Evolutionary conservation across 2,329 filamentous ascomycete species (phyloP).

Genomic region (Neonectria sp.): DNA sequence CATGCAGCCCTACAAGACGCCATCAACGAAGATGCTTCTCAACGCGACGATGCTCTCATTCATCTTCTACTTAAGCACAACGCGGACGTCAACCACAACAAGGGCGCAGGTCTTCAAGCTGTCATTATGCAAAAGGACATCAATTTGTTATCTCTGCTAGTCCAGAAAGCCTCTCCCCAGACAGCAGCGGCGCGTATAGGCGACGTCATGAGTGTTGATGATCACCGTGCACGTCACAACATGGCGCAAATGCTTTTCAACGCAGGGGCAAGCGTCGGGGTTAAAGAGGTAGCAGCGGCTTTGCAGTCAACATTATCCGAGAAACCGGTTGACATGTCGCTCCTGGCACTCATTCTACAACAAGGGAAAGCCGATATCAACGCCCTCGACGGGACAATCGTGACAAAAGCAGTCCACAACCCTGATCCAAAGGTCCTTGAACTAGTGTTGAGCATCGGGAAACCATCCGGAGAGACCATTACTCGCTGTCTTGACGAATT

Average conservation of each 20-base stretch:
- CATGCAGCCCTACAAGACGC: slow-evolving; percentile 67
- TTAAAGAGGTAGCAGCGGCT: slow-evolving; percentile 59
- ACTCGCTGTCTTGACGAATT: slow-evolving; percentile 60
- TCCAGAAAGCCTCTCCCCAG: slow-evolving; percentile 62
- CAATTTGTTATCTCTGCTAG: slow-evolving; percentile 60
- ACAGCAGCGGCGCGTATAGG: slow-evolving; percentile 64
- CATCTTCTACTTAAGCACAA: slow-evolving; percentile 66
- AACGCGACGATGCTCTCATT: slow-evolving; percentile 67
- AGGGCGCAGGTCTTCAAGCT: slow-evolving; percentile 63
- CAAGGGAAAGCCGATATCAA: slow-evolving; percentile 70
- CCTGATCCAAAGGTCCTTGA: slow-evolving; percentile 65
- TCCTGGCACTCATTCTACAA: slow-evolving; percentile 65
- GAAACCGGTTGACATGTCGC: slow-evolving; percentile 64
- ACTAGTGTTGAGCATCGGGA: slow-evolving; percentile 62
- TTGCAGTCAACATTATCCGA: slow-evolving; percentile 60
- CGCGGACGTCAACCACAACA: slow-evolving; percentile 69
- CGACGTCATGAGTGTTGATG: slow-evolving; percentile 62
- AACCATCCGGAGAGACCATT: slow-evolving; percentile 61
- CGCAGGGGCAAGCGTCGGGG: slow-evolving; percentile 61
- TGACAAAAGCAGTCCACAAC: slow-evolving; percentile 59
- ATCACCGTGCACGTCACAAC: slow-evolving; percentile 60
- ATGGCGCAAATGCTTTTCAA: slow-evolving; percentile 64
- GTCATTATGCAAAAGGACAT: slow-evolving; percentile 66
- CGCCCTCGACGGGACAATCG: slow-evolving; percentile 59
- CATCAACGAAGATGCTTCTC: slow-evolving; percentile 63